Base-by-base conservation (phyloP, 2,329 filamentous ascomycete genomes). In the Triangularia setosa region DNA sequence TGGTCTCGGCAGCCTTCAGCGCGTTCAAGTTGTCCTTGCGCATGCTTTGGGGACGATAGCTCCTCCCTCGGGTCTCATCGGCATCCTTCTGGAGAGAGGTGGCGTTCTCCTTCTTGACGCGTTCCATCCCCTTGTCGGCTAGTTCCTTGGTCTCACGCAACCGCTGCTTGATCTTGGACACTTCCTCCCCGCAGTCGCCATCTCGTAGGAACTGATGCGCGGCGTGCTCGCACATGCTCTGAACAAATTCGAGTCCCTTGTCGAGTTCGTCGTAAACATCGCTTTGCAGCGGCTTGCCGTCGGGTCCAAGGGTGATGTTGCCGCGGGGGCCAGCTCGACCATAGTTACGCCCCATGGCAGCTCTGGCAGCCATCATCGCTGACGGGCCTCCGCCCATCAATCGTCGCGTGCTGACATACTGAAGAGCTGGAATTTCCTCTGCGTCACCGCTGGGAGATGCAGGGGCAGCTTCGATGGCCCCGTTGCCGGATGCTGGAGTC, bases 181-280 rank as follows among this genome's bases (percentile, higher is more conserved):
- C 83, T 75, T 96, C 92, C 18, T 86, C 84, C n/a, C 81, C 84
- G 76, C 93, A 97, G 72, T 95, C 90, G 11, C 93, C 93, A 61
- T 93, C 90, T 24, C 93, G 87, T n/a, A 97, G 81, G 66, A 95
- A 92, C 72, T 96, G 91, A 73, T 96, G 93, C 0, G 93, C 93
- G 2, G 90, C 93, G 61, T 88, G 88, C 78, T 97, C 93, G 74
- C 91, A 96, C 71, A 93, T 85, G 63, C 84, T 84, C 75, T 97
- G 92, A 4, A 92, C 90, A 68, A 86, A 85, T 73, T 97, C 93
- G 25, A 97, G 80, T 0, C 86, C 85, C 73, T 90, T 90, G 73
- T 97, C 93, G 1, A 93, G 82, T 54, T 86, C 82, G 68, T 96
- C 91, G 72, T 90, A 92, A 0, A 86, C 80, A 67, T 87, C 85